These are phyloP conservation scores for Kodamaea derodonti DNA, from an alignment of 1,139 yeast species.

Conservation along the genomic window DNA sequence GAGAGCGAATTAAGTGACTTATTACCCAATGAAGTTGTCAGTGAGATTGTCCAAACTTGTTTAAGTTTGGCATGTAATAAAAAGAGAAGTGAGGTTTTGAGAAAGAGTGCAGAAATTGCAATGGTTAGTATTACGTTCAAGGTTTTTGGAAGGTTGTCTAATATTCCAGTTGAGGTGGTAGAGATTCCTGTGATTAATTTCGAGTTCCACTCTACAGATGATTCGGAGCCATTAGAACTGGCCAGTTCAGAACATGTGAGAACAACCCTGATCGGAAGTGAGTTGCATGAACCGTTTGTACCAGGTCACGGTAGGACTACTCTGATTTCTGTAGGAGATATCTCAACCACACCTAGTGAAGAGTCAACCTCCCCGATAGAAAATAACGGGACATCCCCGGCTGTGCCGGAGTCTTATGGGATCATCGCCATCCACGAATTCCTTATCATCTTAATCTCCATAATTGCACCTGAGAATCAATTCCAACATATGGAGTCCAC, in stretches of 20 bases:
- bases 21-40: slow-evolving; percentile 76
- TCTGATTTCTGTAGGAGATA: too few relatives aligned
- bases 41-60: slow-evolving; percentile 89
- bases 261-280: too few relatives aligned
- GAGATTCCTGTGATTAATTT: too few relatives aligned
- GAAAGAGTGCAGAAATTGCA: slow-evolving; percentile 88
- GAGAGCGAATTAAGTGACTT: slow-evolving; percentile 60
- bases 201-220: too few relatives aligned
- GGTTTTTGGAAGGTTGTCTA: slow-evolving; percentile 59
- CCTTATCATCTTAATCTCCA: slow-evolving; percentile 73
- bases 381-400: slow-evolving; percentile 1
- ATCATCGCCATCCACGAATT: slow-evolving; percentile 65
- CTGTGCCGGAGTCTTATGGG: slow-evolving; percentile 51
- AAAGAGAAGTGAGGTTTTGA: slow-evolving; percentile 81
- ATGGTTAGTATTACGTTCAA: slow-evolving; percentile 66
- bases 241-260: too few relatives aligned
- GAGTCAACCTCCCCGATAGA: too few relatives aligned
- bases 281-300: too few relatives aligned
- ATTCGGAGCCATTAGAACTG: too few relatives aligned
- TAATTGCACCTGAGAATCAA: slow-evolving; percentile 79
- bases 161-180: too few relatives aligned
- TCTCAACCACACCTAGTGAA: too few relatives aligned
- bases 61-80: slow-evolving; percentile 90
- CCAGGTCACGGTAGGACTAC: too few relatives aligned
- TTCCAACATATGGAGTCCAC: slow-evolving; percentile 86